Evolutionary conservation across 257 asterid genomes (phyloP).

Genomic region (Cynanchum wilfordii): DNA sequence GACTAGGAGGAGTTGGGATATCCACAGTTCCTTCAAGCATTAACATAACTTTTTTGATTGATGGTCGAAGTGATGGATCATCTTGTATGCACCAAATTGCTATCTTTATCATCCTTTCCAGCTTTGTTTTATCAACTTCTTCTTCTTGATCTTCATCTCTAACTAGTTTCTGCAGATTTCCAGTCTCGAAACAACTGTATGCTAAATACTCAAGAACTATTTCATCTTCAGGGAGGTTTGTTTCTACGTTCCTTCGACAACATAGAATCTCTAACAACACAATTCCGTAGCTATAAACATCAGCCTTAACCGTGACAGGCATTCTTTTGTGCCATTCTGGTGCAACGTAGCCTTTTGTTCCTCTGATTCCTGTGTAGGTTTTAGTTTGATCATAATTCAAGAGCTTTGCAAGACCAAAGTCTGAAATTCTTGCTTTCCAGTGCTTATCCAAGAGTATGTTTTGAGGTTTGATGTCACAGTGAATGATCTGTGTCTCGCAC

Average conservation of each 20-base stretch:
- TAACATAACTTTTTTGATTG: constrained; percentile 49
- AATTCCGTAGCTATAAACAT: constrained; percentile 56
- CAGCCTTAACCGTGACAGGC: constrained; percentile 48
- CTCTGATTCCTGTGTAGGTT: constrained; percentile 42
- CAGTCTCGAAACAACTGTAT: constrained; percentile 22
- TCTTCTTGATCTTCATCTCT: constrained; percentile 29
- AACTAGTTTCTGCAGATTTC: constrained; percentile 25
- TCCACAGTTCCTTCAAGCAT: constrained; percentile 65
- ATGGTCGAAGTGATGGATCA: constrained; percentile 47
- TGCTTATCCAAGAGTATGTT: constrained; percentile 50
- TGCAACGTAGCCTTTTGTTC: constrained; percentile 48
- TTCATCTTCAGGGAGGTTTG: constrained; percentile 33
- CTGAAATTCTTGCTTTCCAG: constrained; percentile 38
- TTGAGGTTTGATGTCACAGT: constrained; percentile 59
- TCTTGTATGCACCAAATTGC: constrained; percentile 59
- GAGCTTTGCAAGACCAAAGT: constrained; percentile 57
- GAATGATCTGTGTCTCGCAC: constrained; percentile 52
- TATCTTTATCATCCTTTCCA: constrained; percentile 41
- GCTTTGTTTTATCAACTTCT: constrained; percentile 21
- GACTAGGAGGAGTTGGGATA: constrained; percentile 9
- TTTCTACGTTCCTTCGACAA: constrained; percentile 27
- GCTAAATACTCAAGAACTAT: constrained; percentile 47
- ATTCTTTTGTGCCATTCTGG: constrained; percentile 48
- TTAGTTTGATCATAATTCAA: constrained; percentile 42
- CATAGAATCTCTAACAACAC: constrained; percentile 47